Percentiles rank a stretch among this genome's conserved stretches.
phyloP scores from a whole-genome alignment of 208 protist species.

The Leishmania aethiopica region DNA sequence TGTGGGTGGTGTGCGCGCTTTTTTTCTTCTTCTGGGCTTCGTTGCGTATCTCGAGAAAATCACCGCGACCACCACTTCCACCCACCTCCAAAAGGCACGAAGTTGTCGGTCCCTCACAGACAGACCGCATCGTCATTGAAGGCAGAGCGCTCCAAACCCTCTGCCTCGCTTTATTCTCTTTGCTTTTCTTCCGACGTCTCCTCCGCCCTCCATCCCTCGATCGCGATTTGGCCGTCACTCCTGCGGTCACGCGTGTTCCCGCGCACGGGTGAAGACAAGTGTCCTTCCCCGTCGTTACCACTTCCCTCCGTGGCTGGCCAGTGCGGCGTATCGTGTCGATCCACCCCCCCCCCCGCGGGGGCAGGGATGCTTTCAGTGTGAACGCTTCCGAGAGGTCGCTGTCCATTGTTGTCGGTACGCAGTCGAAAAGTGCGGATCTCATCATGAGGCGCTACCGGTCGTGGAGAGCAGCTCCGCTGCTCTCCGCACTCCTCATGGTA shows the following conservation, averaged over 20 bases:
- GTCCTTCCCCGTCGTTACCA: background rate
- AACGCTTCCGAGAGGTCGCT: background rate
- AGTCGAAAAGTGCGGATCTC: background rate
- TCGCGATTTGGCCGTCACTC: background rate
- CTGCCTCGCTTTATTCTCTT: background rate
- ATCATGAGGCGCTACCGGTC: background rate
- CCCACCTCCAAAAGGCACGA: background rate
- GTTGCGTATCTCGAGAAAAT: background rate
- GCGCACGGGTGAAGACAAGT: background rate
- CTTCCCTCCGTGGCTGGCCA: background rate
- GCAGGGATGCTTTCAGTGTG: background rate
- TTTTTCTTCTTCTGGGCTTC: background rate
- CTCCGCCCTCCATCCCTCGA: background rate
- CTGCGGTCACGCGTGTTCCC: background rate
- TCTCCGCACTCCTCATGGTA: constrained; percentile 7
- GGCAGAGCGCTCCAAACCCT: background rate
- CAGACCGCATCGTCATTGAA: background rate
- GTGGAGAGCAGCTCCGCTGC: background rate
- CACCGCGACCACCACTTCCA: background rate
- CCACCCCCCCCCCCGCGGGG: background rate
- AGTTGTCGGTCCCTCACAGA: background rate
- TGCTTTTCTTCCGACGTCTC: background rate
- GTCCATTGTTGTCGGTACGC: background rate
- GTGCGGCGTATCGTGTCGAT: background rate
- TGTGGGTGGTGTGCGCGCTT: background rate